Conservation (phyloP, 2,329 filamentous ascomycete species). For the Cryphonectria parasitica region DNA sequence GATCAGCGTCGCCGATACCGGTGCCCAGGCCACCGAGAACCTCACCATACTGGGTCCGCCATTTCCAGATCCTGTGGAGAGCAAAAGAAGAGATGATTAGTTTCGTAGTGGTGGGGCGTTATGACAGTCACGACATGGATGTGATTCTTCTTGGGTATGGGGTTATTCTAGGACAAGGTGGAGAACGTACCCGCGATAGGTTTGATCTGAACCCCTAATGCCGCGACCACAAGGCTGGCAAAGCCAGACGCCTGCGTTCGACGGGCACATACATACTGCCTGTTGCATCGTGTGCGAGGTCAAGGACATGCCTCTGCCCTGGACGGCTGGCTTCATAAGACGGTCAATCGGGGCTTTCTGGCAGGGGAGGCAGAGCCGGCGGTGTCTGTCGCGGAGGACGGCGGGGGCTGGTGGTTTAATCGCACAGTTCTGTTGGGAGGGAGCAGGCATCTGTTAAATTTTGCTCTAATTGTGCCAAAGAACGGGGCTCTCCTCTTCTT, state of each 20-base stretch:
- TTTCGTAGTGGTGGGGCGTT: slow-evolving; percentile 12
- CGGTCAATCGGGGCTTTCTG: slow-evolving; percentile 68
- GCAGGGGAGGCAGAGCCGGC: slow-evolving; percentile 79
- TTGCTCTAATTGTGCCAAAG: not conserved
- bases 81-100: not conserved
- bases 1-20: slow-evolving; percentile 84
- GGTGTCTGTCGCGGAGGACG: slow-evolving; percentile 73
- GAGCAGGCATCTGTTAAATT: slow-evolving; percentile 15
- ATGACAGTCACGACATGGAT: not conserved
- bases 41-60: slow-evolving; percentile 83
- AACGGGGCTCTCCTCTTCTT: not conserved
- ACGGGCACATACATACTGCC: slow-evolving; percentile 56
- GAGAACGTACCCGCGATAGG: slow-evolving; percentile 58
- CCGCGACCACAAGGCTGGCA: slow-evolving; percentile 82
- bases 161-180: slow-evolving; percentile 4
- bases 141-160: not conserved
- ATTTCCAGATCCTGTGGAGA: slow-evolving; percentile 73
- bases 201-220: slow-evolving; percentile 62
- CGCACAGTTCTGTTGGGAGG: slow-evolving; percentile 75
- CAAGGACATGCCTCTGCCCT: slow-evolving; percentile 52
- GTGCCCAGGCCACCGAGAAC: slow-evolving; percentile 80
- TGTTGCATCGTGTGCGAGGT: slow-evolving; percentile 60
- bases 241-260: slow-evolving; percentile 70
- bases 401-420: slow-evolving; percentile 76
- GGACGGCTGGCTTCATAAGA: slow-evolving; percentile 48